A percentile compares a stretch with the other conserved stretches of the same genome.
Conservation (phyloP, 345 rosid species). For the Gossypium turneri region DNA sequence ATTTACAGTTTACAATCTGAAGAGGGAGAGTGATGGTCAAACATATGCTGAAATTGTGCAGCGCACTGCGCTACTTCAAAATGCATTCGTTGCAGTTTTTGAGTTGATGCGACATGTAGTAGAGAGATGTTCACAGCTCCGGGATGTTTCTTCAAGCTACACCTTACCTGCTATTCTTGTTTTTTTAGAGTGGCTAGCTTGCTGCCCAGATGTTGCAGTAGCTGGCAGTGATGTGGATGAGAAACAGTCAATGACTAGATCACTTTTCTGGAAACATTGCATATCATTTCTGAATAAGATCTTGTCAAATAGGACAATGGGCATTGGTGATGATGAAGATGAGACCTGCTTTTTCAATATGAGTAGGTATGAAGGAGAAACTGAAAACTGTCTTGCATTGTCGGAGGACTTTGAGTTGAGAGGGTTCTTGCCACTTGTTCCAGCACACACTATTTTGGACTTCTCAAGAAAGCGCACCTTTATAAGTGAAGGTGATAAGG, state of each 20-base stretch:
- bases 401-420: slow-evolving; percentile 92
- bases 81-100: slow-evolving; percentile 71
- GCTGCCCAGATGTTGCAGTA: slow-evolving; percentile 68
- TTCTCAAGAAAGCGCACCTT: slow-evolving; percentile 71
- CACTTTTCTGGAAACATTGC: slow-evolving; percentile 68
- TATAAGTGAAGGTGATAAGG: slow-evolving; percentile 59
- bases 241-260: slow-evolving; percentile 51
- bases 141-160: slow-evolving; percentile 72
- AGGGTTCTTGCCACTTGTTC: slow-evolving; percentile 84
- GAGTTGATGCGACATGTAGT: slow-evolving; percentile 64
- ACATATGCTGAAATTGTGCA: slow-evolving; percentile 89
- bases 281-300: slow-evolving; percentile 64
- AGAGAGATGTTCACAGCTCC: slow-evolving; percentile 57
- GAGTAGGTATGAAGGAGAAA: slow-evolving; percentile 91
- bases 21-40: slow-evolving; percentile 75
- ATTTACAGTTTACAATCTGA: slow-evolving; percentile 67
- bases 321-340: slow-evolving; percentile 64
- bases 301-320: slow-evolving; percentile 42
- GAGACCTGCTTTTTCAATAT: slow-evolving; percentile 65
- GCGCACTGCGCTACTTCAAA: slow-evolving; percentile 80
- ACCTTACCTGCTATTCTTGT: slow-evolving; percentile 77
- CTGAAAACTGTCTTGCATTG: slow-evolving; percentile 80
- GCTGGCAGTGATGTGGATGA: slow-evolving; percentile 62
- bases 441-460: slow-evolving; percentile 83
- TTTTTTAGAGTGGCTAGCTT: slow-evolving; percentile 92